Percentiles rank a stretch among this genome's conserved stretches.
These are phyloP conservation scores for Apiotrichum brassicae DNA, from an alignment of 1,284 basidiomycete genomes.

Conservation along the genomic window DNA sequence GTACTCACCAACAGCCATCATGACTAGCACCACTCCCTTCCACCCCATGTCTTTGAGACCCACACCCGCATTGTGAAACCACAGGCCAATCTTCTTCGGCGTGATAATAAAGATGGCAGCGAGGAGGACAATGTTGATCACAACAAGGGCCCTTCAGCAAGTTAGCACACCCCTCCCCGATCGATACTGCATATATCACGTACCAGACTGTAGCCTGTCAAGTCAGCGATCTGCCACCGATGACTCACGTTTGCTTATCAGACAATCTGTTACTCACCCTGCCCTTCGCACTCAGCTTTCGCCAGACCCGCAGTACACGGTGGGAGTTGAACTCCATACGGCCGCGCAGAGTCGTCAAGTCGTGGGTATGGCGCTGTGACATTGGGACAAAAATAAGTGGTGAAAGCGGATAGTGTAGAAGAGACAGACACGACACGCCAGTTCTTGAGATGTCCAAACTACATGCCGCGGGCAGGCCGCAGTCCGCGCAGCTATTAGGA, in stretches of 20 bases:
- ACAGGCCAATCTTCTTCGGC: constrained; percentile 35
- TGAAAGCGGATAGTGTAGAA: too few species aligned
- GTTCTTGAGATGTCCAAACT: too few species aligned
- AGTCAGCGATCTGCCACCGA: too few species aligned
- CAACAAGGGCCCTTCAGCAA: neutral
- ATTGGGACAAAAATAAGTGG: too few species aligned
- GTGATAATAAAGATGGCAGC: constrained; percentile 35
- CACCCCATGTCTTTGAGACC: constrained; percentile 32
- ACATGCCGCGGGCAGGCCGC: too few species aligned
- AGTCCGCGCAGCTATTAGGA: too few species aligned
- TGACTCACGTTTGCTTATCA: too few species aligned
- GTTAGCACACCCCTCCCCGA: neutral
- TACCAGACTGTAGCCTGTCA: neutral
- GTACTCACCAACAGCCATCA: constrained; percentile 33
- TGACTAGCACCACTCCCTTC: constrained; percentile 34
- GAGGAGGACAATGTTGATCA: constrained; percentile 22
- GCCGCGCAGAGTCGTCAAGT: constrained; percentile 3
- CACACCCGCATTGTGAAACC: constrained; percentile 36
- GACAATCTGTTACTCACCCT: constrained; percentile 22
- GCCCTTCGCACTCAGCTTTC: constrained; percentile 26
- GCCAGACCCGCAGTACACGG: constrained; percentile 11
- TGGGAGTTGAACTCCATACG: constrained; percentile 1
- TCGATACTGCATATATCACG: neutral
- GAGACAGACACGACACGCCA: too few species aligned
- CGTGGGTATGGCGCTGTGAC: neutral